Base-by-base conservation (phyloP, 495 filamentous ascomycete species). In the Talaromyces wortmannii region DNA sequence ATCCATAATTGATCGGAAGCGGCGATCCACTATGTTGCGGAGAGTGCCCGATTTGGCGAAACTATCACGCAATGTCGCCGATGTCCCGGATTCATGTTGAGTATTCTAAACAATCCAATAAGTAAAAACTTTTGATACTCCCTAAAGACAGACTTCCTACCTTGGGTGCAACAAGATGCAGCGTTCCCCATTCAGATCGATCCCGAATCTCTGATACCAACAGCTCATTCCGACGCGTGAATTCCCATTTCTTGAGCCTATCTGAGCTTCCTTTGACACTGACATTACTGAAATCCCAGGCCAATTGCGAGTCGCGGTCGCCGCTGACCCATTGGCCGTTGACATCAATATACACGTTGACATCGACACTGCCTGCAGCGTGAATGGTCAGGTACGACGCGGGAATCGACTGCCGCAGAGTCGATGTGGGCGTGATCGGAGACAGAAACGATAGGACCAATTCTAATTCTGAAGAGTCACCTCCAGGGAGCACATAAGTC, bases 251-350 rank as follows among this genome's bases (percentile, higher is more conserved):
- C 63, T 84, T 83, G 40, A 87, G 67, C 31, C 63, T 58, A 18
- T 72, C 63, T 6, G 61, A 62, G 15, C 56, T 57, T 15, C 68
- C 62, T 31, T 67, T 60, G 11, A 64, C 48, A 17, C 69, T 64
- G 13, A 76, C 52, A 49, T 77, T 61, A 44, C 73, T 68, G 50
- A 88, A 69, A 15, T 81, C 69, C 91, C 90, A 95, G 44, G 76
- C 75, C 45, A 96, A 85, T 48, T 78, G 70, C 61, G 78, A 88
- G 17, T 73, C 82, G 49, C 80, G 68, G 54, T 92, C 81, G 8
- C 89, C 90, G 60, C 85, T 92, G 44, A 88, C 87, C 92, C 91
- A 95, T 65, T 90, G 83, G 2, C 92, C 92, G 63, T 96, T 92
- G 30, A 94, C 59, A 64, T 97, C 92, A 52, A 95, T 75, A 60